Percentiles rank a stretch among this genome's conserved stretches.
phyloP scores from a whole-genome alignment of 2,329 filamentous ascomycete genomes.

The Colletotrichum sp. region DNA sequence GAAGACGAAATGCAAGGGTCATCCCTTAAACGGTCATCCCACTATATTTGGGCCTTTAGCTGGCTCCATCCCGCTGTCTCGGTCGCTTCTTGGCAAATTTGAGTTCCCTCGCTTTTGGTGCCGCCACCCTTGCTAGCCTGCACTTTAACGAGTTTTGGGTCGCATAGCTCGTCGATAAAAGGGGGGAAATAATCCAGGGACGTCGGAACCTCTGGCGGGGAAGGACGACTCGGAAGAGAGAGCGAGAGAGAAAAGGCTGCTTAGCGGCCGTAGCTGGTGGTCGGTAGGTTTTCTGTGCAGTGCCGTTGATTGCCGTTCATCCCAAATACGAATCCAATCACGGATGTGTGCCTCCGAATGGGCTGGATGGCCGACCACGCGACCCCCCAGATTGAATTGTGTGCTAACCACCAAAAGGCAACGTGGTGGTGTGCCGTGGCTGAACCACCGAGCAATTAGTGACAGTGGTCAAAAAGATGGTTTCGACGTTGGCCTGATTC shows the following conservation, averaged over 20 bases:
- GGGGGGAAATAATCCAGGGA: not conserved
- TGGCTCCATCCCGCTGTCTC: not conserved
- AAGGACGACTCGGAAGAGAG: not conserved
- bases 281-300: not conserved
- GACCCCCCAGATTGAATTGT: not conserved
- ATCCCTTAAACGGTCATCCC: not conserved
- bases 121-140: not conserved
- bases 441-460: not conserved
- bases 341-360: not conserved
- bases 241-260: not conserved
- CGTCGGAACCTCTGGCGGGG: not conserved
- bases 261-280: not conserved
- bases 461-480: not conserved
- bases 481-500: slow-evolving; percentile 20
- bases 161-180: not conserved
- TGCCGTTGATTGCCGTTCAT: not conserved
- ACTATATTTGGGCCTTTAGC: not conserved
- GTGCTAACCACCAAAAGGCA: not conserved
- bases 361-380: not conserved
- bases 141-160: not conserved
- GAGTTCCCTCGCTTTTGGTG: not conserved
- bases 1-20: not conserved
- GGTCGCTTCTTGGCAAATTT: not conserved
- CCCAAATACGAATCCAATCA: not conserved
- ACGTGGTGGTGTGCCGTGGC: not conserved